Evolutionary conservation across 129 eudicot genomes (phyloP).

Genomic region (Flaveria trinervia): DNA sequence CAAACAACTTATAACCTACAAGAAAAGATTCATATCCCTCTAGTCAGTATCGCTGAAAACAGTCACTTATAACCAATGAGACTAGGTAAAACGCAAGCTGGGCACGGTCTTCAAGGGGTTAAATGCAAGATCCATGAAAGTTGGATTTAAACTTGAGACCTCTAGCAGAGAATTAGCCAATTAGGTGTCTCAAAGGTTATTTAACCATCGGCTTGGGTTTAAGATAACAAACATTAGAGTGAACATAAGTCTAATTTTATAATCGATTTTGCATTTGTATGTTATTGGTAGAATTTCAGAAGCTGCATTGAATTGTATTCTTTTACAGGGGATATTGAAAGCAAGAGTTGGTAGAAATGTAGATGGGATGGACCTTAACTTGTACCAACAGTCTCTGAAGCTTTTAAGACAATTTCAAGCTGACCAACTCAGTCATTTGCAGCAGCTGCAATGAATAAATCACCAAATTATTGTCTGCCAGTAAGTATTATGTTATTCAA

Average conservation of each 20-base stretch:
- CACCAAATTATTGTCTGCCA: conserved; percentile 8
- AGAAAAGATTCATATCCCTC: not conserved
- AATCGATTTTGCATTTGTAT: not conserved
- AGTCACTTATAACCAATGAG: not conserved
- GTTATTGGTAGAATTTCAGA: conserved; percentile 18
- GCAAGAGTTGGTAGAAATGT: conserved; percentile 96
- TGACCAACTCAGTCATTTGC: conserved; percentile 53
- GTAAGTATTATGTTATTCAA: not conserved
- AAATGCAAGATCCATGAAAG: not conserved
- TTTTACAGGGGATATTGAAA: conserved; percentile 64
- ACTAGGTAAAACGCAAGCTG: not conserved
- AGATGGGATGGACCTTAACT: conserved; percentile 86
- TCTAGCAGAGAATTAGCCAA: not conserved
- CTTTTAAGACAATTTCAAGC: conserved; percentile 74
- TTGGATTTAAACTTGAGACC: not conserved
- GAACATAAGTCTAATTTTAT: not conserved
- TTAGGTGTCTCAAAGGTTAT: not conserved
- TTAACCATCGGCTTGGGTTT: not conserved
- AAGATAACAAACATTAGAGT: not conserved
- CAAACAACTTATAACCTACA: not conserved
- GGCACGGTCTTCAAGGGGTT: not conserved
- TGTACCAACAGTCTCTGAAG: conserved; percentile 74
- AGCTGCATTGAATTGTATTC: conserved; percentile 11
- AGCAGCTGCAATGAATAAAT: conserved; percentile 21
- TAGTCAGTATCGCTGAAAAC: not conserved